A percentile compares a stretch with the other conserved stretches of the same genome.
Conservation (phyloP, 2,329 filamentous ascomycete species). For the Calycina herbarum region DNA sequence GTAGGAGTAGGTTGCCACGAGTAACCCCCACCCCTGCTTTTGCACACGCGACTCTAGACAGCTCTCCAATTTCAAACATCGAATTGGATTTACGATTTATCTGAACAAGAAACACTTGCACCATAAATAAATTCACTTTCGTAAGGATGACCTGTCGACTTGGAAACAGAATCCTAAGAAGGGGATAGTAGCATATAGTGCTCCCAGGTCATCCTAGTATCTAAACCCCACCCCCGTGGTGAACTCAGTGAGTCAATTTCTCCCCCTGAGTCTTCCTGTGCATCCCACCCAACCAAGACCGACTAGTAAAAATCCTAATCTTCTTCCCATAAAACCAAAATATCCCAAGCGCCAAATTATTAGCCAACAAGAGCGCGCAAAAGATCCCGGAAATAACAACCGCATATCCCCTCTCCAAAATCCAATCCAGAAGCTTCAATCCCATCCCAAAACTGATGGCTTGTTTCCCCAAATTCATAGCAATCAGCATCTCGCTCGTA, state of each 20-base stretch:
- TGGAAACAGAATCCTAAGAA: too few species aligned
- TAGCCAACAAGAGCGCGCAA: conserved; percentile 47
- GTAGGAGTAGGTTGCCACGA: too few species aligned
- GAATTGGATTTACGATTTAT: too few species aligned
- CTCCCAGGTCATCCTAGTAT: too few species aligned
- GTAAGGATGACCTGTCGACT: too few species aligned
- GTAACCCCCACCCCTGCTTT: too few species aligned
- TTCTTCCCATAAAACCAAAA: conserved; percentile 53
- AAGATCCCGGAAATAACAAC: conserved; percentile 54
- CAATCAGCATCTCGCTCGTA: conserved; percentile 62
- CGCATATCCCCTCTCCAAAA: conserved; percentile 48
- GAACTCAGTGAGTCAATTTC: conserved; percentile 9
- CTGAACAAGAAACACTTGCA: too few species aligned
- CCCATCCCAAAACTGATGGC: conserved; percentile 55
- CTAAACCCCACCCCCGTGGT: too few species aligned
- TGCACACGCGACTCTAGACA: too few species aligned
- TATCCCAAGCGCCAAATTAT: conserved; percentile 49
- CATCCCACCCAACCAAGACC: conserved; percentile 49
- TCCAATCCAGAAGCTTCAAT: conserved; percentile 52
- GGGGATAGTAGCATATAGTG: too few species aligned
- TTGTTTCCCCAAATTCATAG: conserved; percentile 58
- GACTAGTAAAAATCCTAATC: conserved; percentile 47
- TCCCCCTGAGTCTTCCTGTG: conserved; percentile 39
- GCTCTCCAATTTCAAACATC: too few species aligned
- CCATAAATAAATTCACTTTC: too few species aligned